These are phyloP conservation scores for Gigaspora rosea DNA, from an alignment of 192 early-diverging fungal genomes.

Conservation along the genomic window DNA sequence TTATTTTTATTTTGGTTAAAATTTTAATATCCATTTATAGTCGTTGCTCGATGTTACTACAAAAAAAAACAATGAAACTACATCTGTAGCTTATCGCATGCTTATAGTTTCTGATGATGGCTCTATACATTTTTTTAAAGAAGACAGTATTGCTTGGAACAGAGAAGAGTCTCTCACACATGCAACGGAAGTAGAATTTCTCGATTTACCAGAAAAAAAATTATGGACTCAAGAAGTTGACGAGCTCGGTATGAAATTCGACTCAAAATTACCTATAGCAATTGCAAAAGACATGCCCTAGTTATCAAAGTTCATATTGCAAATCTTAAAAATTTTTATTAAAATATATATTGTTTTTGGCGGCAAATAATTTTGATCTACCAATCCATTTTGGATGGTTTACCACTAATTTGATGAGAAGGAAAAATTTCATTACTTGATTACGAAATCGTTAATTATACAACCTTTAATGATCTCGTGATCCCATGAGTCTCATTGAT, in stretches of 20 bases:
- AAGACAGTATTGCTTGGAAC: slow-evolving; percentile 63
- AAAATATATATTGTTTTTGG: too few relatives aligned
- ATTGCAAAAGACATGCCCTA: too few relatives aligned
- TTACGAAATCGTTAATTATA: too few relatives aligned
- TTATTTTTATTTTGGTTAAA: background rate
- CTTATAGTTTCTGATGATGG: slow-evolving; percentile 64
- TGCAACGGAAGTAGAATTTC: slow-evolving; percentile 65
- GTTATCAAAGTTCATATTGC: too few relatives aligned
- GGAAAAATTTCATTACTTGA: too few relatives aligned
- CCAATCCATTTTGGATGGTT: too few relatives aligned
- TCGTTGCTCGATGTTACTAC: slow-evolving; percentile 36
- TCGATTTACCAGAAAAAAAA: slow-evolving; percentile 79
- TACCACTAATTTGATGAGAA: too few relatives aligned
- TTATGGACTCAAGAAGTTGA: slow-evolving; percentile 67
- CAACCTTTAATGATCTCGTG: too few relatives aligned
- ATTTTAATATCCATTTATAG: slow-evolving; percentile 32
- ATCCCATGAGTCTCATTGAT: too few relatives aligned
- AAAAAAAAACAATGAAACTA: slow-evolving; percentile 33
- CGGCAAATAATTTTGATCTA: too few relatives aligned
- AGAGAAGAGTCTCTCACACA: slow-evolving; percentile 85
- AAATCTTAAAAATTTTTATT: too few relatives aligned
- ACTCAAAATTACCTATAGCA: too few relatives aligned
- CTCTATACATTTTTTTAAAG: slow-evolving; percentile 55
- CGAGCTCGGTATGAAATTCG: slow-evolving; percentile 53
- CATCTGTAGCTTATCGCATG: slow-evolving; percentile 42